phyloP scores from a whole-genome alignment of 345 rosid species.

The Carallia pectinifolia region DNA sequence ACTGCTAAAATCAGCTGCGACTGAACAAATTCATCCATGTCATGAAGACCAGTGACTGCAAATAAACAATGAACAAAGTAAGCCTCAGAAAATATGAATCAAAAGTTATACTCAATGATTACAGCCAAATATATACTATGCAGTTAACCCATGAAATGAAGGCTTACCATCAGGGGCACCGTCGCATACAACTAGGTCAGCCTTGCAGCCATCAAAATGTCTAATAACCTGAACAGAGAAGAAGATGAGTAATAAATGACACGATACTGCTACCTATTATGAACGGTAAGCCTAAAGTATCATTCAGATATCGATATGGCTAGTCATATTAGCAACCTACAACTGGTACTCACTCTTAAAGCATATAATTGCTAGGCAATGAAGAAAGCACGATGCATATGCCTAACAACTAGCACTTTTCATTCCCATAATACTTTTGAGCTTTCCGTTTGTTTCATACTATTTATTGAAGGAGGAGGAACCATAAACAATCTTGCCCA shows the following conservation, averaged over 20 bases:
- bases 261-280: neutral
- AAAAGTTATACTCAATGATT: neutral
- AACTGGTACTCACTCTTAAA: no score
- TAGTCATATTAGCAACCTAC: no score
- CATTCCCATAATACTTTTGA: neutral
- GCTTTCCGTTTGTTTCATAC: neutral
- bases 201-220: constrained; percentile 94
- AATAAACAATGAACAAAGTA: constrained; percentile 22
- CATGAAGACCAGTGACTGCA: constrained; percentile 96
- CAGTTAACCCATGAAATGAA: neutral
- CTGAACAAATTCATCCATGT: constrained; percentile 98
- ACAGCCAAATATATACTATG: neutral
- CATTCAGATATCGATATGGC: no score
- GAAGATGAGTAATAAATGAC: neutral
- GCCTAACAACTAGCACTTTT: neutral
- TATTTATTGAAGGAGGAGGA: neutral
- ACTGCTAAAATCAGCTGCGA: constrained; percentile 93
- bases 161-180: constrained; percentile 95
- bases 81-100: constrained; percentile 9
- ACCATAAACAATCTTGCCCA: neutral
- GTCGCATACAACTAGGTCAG: constrained; percentile 97
- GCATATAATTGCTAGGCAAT: no score
- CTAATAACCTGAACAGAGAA: constrained; percentile 62
- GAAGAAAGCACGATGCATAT: neutral
- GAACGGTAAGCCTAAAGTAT: neutral